Evolutionary conservation across 768 basidiomycete genomes (phyloP).

Genomic region (Chlorophyllum brunneum): DNA sequence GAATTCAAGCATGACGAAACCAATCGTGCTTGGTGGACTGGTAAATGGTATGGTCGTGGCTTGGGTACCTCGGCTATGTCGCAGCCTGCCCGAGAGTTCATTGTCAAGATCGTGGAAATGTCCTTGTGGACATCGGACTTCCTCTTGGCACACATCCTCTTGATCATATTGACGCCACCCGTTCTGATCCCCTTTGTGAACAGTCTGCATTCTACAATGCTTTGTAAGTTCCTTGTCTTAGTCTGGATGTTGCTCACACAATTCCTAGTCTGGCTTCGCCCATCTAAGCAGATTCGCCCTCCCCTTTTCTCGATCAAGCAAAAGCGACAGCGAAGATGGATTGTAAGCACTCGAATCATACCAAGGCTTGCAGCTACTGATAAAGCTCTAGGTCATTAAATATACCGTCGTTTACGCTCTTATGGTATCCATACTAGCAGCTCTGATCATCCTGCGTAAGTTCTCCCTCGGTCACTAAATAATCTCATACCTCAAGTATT

Average conservation of each 20-base stretch:
- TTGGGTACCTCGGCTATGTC: constrained; percentile 90
- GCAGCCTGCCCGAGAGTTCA: constrained; percentile 94
- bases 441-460: constrained; percentile 81
- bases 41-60: constrained; percentile 94
- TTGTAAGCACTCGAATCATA: constrained; percentile 43
- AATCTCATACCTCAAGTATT: constrained; percentile 15
- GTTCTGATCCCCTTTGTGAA: constrained; percentile 85
- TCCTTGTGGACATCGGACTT: constrained; percentile 96
- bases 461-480: constrained; percentile 16
- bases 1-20: constrained; percentile 99
- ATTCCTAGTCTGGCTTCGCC: constrained; percentile 84
- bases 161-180: constrained; percentile 84
- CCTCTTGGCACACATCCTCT: constrained; percentile 76
- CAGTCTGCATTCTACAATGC: constrained; percentile 87
- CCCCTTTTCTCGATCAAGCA: constrained; percentile 94
- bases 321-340: constrained; percentile 89
- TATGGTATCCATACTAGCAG: constrained; percentile 72
- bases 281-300: constrained; percentile 89
- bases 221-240: constrained; percentile 55
- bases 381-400: constrained; percentile 57
- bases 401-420: constrained; percentile 81
- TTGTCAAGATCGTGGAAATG: constrained; percentile 99
- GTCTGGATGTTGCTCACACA: constrained; percentile 1
- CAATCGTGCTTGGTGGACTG: constrained; percentile 99
- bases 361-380: constrained; percentile 5